These are phyloP conservation scores for Termitomyces sp. DNA, from an alignment of 768 basidiomycete genomes.

Conservation along the genomic window DNA sequence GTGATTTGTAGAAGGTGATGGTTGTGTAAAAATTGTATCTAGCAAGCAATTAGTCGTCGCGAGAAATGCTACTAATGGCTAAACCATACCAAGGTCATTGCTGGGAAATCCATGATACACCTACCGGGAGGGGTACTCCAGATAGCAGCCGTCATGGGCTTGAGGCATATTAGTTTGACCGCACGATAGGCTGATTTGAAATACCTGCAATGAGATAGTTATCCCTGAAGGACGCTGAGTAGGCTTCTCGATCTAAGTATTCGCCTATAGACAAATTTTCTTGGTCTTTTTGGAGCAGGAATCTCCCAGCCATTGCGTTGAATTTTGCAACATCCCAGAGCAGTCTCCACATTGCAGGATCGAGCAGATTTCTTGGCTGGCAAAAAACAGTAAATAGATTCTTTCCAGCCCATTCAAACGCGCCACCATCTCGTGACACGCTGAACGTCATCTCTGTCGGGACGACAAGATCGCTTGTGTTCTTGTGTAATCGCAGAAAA, in stretches of 20 bases:
- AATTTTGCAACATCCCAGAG: slow-evolving; percentile 68
- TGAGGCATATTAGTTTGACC: not conserved
- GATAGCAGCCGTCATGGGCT: slow-evolving; percentile 79
- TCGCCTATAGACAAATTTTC: slow-evolving; percentile 49
- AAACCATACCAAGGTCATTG: slow-evolving; percentile 46
- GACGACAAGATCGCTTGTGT: slow-evolving; percentile 38
- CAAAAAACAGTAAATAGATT: slow-evolving; percentile 59
- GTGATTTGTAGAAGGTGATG: slow-evolving; percentile 69
- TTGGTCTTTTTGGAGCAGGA: slow-evolving; percentile 27
- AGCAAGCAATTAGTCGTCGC: not conserved
- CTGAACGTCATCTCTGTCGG: slow-evolving; percentile 76
- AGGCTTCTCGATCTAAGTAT: slow-evolving; percentile 58
- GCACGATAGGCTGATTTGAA: not conserved
- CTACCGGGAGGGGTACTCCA: slow-evolving; percentile 75
- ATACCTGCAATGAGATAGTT: slow-evolving; percentile 65
- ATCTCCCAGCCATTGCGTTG: slow-evolving; percentile 57
- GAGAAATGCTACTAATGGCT: not conserved
- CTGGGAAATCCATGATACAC: slow-evolving; percentile 67
- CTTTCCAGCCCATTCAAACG: slow-evolving; percentile 75
- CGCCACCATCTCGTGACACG: slow-evolving; percentile 63
- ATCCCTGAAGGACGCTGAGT: slow-evolving; percentile 62
- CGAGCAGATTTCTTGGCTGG: slow-evolving; percentile 54
- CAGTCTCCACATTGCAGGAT: slow-evolving; percentile 66
- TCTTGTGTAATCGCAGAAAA: slow-evolving; percentile 45
- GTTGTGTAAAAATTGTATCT: slow-evolving; percentile 70